Conservation (phyloP, 495 filamentous ascomycete genomes). For the Aspergillus asperescens region DNA sequence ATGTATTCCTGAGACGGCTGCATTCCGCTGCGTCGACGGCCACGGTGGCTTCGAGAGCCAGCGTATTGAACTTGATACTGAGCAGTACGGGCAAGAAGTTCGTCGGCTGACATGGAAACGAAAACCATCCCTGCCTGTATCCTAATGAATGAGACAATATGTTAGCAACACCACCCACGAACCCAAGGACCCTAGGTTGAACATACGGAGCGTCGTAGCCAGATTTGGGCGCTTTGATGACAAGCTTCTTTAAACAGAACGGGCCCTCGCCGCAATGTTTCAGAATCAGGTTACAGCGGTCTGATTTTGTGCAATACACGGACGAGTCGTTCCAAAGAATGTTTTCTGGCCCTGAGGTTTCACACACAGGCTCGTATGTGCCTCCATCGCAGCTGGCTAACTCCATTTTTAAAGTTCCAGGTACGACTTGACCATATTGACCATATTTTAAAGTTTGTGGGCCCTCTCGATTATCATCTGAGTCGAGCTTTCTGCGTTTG, state of each 20-base stretch:
- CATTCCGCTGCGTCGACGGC: conserved; percentile 24
- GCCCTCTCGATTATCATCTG: conserved; percentile 49
- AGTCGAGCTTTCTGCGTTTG: conserved; percentile 74
- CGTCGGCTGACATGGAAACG: conserved; percentile 74
- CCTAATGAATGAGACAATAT: conserved; percentile 1
- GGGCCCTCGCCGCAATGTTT: conserved; percentile 69
- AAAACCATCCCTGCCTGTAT: conserved; percentile 94
- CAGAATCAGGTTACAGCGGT: conserved; percentile 78
- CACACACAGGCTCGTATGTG: conserved; percentile 52
- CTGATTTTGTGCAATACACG: conserved; percentile 84
- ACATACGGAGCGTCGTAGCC: conserved; percentile 83
- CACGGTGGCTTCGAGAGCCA: conserved; percentile 23
- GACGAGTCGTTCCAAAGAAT: conserved; percentile 73
- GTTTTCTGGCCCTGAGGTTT: conserved; percentile 68
- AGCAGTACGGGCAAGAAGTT: conserved; percentile 67
- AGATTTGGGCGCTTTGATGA: conserved; percentile 78
- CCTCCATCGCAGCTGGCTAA: conserved; percentile 87
- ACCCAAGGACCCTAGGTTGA: neutral
- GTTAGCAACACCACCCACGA: conserved; percentile 3
- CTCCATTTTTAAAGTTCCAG: conserved; percentile 76
- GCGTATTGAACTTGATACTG: conserved; percentile 70
- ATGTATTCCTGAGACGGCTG: conserved; percentile 42
- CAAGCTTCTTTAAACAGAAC: conserved; percentile 75
- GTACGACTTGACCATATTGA: conserved; percentile 74
- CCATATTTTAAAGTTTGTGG: conserved; percentile 68